A percentile compares a stretch with the other conserved stretches of the same genome.
Conservation (phyloP, 352 stramenopile species). For the Globisporangium cylindrosporum region DNA sequence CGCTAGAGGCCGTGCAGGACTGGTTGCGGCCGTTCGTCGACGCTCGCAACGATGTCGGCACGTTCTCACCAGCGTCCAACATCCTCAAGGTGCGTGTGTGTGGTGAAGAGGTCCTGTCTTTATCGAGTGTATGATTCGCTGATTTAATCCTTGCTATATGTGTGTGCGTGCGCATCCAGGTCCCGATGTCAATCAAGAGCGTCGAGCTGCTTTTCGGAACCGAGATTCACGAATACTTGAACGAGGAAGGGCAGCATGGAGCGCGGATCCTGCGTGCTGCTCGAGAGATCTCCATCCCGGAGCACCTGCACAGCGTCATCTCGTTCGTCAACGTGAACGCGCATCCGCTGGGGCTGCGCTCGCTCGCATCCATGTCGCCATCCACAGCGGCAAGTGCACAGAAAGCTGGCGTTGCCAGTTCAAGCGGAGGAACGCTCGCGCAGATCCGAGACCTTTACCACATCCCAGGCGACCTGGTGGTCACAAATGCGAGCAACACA, state of each 20-base stretch:
- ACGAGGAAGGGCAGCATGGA: background rate
- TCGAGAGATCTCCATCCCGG: conserved; percentile 30
- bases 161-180: conserved; percentile 3
- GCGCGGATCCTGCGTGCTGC: conserved; percentile 42
- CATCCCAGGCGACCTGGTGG: conserved; percentile 64
- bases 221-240: conserved; percentile 48
- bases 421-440: conserved; percentile 28
- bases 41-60: conserved; percentile 10
- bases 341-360: conserved; percentile 53
- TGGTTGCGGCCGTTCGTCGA: conserved; percentile 38
- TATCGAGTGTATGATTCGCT: background rate
- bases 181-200: conserved; percentile 39
- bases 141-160: background rate
- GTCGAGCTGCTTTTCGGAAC: conserved; percentile 51
- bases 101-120: conserved; percentile 12
- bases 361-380: conserved; percentile 29
- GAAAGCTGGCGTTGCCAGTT: background rate
- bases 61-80: conserved; percentile 44
- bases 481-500: conserved; percentile 57
- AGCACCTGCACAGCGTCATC: conserved; percentile 37
- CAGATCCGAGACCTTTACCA: conserved; percentile 57
- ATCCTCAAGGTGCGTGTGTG: conserved; percentile 24
- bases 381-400: background rate
- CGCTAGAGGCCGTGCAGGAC: conserved; percentile 38
- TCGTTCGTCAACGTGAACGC: conserved; percentile 72